These are phyloP conservation scores for Chamaenerion angustifolium DNA, from an alignment of 345 rosid species.

Conservation along the genomic window DNA sequence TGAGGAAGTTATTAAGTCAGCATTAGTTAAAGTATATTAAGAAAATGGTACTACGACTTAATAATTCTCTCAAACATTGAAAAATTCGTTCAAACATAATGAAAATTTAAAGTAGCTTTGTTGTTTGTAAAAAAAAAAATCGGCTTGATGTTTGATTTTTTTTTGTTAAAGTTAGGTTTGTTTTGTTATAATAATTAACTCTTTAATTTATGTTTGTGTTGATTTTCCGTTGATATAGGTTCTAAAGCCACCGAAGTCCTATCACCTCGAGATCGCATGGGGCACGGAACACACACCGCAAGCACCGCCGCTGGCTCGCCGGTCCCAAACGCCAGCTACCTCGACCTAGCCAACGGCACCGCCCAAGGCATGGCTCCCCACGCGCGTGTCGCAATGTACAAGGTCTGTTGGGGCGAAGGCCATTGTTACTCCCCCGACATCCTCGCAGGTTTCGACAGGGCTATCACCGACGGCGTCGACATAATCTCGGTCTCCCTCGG, in stretches of 20 bases:
- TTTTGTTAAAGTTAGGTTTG: too few species aligned
- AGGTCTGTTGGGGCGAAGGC: slow-evolving; percentile 50
- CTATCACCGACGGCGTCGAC: slow-evolving; percentile 70
- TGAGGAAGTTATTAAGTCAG: too few species aligned
- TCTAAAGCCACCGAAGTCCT: slow-evolving; percentile 23
- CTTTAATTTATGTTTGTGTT: too few species aligned
- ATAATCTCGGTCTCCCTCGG: slow-evolving; percentile 79
- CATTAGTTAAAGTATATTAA: too few species aligned
- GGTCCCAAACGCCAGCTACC: slow-evolving; percentile 49
- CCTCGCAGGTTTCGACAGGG: slow-evolving; percentile 78
- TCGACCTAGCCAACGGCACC: slow-evolving; percentile 64
- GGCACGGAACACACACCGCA: slow-evolving; percentile 86
- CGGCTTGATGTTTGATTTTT: too few species aligned
- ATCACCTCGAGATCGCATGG: slow-evolving; percentile 70
- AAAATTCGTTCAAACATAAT: too few species aligned
- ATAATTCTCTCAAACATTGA: too few species aligned
- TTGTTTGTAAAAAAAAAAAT: too few species aligned
- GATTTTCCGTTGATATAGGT: slow-evolving; percentile 9
- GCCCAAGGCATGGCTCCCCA: slow-evolving; percentile 79
- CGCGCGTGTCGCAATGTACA: slow-evolving; percentile 70
- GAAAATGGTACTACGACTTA: too few species aligned
- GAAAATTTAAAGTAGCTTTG: too few species aligned
- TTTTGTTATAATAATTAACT: too few species aligned
- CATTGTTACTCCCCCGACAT: slow-evolving; percentile 70
- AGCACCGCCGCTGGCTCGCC: slow-evolving; percentile 69